A percentile compares a stretch with the other conserved stretches of the same genome.
Evolutionary conservation across 495 filamentous ascomycete species (phyloP).

Genomic region (Xylaria castorea): DNA sequence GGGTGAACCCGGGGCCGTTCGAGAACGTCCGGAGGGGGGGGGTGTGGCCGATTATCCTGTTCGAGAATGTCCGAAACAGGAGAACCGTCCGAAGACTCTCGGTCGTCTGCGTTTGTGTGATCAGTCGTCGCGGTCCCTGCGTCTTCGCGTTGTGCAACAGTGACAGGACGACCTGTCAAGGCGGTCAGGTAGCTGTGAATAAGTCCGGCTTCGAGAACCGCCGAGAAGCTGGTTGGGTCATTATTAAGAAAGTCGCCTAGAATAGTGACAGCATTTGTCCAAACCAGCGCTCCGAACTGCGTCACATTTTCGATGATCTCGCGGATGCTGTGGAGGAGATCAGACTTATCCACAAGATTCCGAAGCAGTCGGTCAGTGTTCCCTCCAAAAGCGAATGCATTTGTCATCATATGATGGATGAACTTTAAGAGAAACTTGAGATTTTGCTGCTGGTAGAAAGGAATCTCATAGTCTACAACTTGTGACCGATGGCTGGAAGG

Average conservation of each 20-base stretch:
- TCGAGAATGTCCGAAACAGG: conserved; percentile 52
- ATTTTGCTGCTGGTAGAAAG: conserved; percentile 88
- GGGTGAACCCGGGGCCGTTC: conserved; percentile 49
- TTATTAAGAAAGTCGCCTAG: conserved; percentile 98
- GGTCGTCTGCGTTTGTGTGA: conserved; percentile 38
- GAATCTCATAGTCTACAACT: conserved; percentile 88
- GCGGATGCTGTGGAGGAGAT: conserved; percentile 76
- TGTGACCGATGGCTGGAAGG: conserved; percentile 77
- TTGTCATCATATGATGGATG: conserved; percentile 91
- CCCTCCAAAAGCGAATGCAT: conserved; percentile 67
- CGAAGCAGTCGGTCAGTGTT: conserved; percentile 88
- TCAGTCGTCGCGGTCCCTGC: conserved; percentile 36
- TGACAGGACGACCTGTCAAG: conserved; percentile 67
- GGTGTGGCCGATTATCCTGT: conserved; percentile 51
- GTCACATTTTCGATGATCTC: conserved; percentile 79
- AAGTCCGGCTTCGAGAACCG: conserved; percentile 92
- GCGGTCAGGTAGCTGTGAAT: conserved; percentile 82
- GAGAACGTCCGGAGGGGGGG: conserved; percentile 50
- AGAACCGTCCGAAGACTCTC: conserved; percentile 44
- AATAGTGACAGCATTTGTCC: conserved; percentile 90
- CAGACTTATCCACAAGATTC: conserved; percentile 93
- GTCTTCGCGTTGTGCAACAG: conserved; percentile 46
- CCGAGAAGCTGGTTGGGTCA: conserved; percentile 95
- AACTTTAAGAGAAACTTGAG: conserved; percentile 95
- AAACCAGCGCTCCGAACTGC: conserved; percentile 87